Conservation (phyloP, 495 filamentous ascomycete species). For the Penicillium paxilli region DNA sequence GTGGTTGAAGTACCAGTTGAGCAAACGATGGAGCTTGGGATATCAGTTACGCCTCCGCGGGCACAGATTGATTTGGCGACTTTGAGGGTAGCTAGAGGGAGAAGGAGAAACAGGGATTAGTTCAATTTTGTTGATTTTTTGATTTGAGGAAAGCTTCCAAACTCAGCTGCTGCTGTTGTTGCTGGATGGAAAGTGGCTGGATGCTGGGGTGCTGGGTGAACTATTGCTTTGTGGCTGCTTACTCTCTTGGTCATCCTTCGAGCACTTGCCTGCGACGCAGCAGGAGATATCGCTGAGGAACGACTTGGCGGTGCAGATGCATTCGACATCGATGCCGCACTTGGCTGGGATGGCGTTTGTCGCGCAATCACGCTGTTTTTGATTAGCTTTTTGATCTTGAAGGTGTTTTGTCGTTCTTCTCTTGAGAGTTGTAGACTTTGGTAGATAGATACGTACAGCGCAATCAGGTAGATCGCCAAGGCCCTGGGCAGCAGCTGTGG, state of each 20-base stretch:
- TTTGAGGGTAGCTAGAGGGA: constrained; percentile 45
- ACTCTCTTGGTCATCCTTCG: constrained; percentile 55
- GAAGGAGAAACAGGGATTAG: no score
- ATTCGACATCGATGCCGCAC: constrained; percentile 61
- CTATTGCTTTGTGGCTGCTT: constrained; percentile 25
- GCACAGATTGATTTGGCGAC: constrained; percentile 52
- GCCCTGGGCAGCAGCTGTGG: constrained; percentile 40
- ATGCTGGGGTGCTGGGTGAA: neutral
- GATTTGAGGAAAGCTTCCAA: no score
- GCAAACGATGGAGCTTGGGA: constrained; percentile 39
- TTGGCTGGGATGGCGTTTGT: constrained; percentile 41
- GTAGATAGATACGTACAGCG: constrained; percentile 29
- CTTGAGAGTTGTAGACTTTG: neutral
- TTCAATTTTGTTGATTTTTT: no score
- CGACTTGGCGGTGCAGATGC: constrained; percentile 62
- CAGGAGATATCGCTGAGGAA: constrained; percentile 66
- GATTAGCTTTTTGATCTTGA: constrained; percentile 5
- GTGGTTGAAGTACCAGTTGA: constrained; percentile 17
- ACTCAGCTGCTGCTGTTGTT: no score
- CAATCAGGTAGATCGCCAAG: constrained; percentile 51
- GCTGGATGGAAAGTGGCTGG: neutral
- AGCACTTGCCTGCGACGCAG: constrained; percentile 63
- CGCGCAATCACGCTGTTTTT: constrained; percentile 58
- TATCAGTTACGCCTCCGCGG: constrained; percentile 36
- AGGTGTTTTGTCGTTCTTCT: neutral